Evolutionary conservation across 352 stramenopile species (phyloP).

Genomic region (Pythium myriotylum): DNA sequence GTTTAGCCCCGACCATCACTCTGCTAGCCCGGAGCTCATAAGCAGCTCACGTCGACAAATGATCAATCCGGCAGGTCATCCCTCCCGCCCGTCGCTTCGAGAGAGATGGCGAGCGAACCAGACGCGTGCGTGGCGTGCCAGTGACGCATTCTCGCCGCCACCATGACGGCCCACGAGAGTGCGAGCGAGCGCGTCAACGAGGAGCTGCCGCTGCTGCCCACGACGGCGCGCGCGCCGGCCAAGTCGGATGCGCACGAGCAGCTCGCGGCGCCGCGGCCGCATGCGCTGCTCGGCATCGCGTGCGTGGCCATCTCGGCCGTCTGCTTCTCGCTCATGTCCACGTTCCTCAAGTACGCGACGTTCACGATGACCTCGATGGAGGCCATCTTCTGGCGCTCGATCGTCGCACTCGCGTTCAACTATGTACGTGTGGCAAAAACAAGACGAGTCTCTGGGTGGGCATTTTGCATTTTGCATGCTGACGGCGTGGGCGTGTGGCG

Average conservation of each 20-base stretch:
- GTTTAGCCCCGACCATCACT: neutral
- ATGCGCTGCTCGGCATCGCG: conserved; percentile 61
- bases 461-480: no score
- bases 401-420: conserved; percentile 57
- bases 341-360: conserved; percentile 76
- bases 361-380: conserved; percentile 81
- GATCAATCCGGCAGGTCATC: neutral
- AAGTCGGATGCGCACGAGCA: conserved; percentile 20
- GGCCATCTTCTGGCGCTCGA: conserved; percentile 77
- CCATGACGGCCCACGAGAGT: conserved; percentile 26
- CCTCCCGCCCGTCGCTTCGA: no score
- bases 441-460: neutral
- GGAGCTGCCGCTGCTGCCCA: conserved; percentile 21
- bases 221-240: conserved; percentile 5
- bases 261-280: conserved; percentile 30
- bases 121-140: neutral
- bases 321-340: conserved; percentile 86
- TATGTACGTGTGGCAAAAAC: conserved; percentile 39
- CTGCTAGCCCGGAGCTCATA: neutral
- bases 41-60: neutral
- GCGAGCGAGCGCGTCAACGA: conserved; percentile 19
- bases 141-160: neutral
- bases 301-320: conserved; percentile 74
- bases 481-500: no score
- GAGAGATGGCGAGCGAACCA: no score